These are phyloP conservation scores for Phanerodontia chrysosporium DNA, from an alignment of 768 basidiomycete species.

Conservation along the genomic window DNA sequence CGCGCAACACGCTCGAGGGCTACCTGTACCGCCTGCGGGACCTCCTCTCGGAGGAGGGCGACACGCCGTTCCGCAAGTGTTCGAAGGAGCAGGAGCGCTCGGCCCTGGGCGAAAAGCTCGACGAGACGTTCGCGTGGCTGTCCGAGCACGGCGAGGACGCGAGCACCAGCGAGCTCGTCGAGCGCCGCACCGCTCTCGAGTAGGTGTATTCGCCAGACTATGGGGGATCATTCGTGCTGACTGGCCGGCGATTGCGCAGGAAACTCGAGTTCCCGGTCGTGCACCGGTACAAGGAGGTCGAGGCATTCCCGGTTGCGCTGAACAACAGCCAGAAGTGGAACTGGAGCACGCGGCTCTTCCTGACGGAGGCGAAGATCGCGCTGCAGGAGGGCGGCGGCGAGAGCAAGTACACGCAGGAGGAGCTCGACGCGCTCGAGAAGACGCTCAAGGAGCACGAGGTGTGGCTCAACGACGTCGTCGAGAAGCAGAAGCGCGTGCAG, in stretches of 20 bases:
- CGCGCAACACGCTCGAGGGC: conserved; percentile 84
- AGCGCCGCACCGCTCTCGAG: conserved; percentile 81
- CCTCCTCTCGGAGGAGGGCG: conserved; percentile 62
- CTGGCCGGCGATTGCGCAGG: conserved; percentile 37
- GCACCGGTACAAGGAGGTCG: conserved; percentile 85
- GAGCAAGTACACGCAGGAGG: conserved; percentile 83
- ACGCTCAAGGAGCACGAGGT: conserved; percentile 72
- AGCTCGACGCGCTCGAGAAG: conserved; percentile 76
- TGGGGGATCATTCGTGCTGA: neutral
- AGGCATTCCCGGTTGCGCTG: conserved; percentile 77
- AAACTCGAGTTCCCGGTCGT: conserved; percentile 76
- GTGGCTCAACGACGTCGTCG: conserved; percentile 81
- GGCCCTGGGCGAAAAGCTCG: conserved; percentile 59
- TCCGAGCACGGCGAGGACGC: conserved; percentile 81
- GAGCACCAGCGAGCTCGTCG: conserved; percentile 66
- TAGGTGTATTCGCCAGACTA: conserved; percentile 38
- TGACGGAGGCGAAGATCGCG: conserved; percentile 73
- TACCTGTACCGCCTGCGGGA: conserved; percentile 92
- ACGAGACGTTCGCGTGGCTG: conserved; percentile 80
- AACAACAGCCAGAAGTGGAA: conserved; percentile 85
- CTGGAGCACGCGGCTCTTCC: conserved; percentile 85
- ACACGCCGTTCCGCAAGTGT: conserved; percentile 81
- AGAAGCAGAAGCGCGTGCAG: conserved; percentile 74
- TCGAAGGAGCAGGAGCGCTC: conserved; percentile 70
- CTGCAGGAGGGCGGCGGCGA: conserved; percentile 49